Evolutionary conservation across 2,329 filamentous ascomycete genomes (phyloP).

Genomic region (Fonsecaea monophora): DNA sequence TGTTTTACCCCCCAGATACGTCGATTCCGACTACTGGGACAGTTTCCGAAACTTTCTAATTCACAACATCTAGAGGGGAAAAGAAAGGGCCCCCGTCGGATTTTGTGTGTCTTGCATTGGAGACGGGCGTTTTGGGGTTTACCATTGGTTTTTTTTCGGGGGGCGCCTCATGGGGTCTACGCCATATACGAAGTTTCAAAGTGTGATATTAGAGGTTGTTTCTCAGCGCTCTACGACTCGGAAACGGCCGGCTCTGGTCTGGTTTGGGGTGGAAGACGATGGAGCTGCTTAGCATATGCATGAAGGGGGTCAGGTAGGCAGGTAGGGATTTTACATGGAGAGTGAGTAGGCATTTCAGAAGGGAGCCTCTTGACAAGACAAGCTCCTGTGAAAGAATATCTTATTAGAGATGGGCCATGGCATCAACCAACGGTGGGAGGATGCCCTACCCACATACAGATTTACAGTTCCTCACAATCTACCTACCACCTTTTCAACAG

Average conservation of each 20-base stretch:
- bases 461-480: not conserved
- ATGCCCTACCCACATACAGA: not conserved
- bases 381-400: not conserved
- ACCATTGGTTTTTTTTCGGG: not conserved
- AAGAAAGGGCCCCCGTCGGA: not conserved
- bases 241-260: not conserved
- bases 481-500: not conserved
- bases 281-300: not conserved
- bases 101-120: constrained; percentile 7
- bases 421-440: too few species aligned
- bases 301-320: too few species aligned
- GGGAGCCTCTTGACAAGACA: not conserved
- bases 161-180: not conserved
- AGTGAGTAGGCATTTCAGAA: not conserved
- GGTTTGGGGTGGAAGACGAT: too few species aligned
- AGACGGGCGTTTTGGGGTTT: constrained; percentile 11
- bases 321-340: not conserved
- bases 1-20: constrained; percentile 58
- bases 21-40: constrained; percentile 88
- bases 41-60: constrained; percentile 81
- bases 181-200: constrained; percentile 5
- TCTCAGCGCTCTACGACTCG: not conserved
- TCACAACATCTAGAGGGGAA: constrained; percentile 71
- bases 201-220: constrained; percentile 6
- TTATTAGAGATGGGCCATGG: not conserved